Conservation (phyloP, 1,284 basidiomycete species). For the Puccinia triticina region DNA sequence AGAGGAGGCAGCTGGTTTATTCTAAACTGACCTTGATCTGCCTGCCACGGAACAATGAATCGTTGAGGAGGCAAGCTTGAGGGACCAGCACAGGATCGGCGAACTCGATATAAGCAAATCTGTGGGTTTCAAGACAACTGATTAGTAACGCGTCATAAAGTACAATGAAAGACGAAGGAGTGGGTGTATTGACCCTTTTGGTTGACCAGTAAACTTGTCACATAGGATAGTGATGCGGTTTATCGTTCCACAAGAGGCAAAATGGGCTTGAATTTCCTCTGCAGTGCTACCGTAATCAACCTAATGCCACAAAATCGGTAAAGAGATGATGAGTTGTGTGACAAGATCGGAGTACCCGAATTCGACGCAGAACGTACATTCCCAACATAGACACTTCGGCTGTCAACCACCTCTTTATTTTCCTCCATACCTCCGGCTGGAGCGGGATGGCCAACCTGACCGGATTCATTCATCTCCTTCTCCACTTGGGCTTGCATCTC, state of each 20-base stretch:
- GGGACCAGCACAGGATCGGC: constrained; percentile 90
- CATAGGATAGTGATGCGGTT: constrained; percentile 99
- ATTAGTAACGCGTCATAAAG: neutral
- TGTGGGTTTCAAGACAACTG: constrained; percentile 59
- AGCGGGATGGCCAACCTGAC: constrained; percentile 63
- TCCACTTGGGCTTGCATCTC: constrained; percentile 88
- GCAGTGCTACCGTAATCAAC: constrained; percentile 97
- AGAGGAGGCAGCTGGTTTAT: constrained; percentile 36
- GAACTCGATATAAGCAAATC: constrained; percentile 98
- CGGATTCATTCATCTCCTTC: constrained; percentile 60
- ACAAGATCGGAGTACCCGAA: neutral
- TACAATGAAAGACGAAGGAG: neutral
- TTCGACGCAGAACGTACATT: constrained; percentile 71
- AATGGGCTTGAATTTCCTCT: constrained; percentile 97
- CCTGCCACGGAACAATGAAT: constrained; percentile 88
- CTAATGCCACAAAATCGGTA: constrained; percentile 62
- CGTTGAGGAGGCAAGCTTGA: constrained; percentile 91
- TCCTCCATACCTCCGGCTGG: constrained; percentile 59
- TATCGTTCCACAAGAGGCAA: constrained; percentile 95
- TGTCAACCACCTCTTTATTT: constrained; percentile 71
- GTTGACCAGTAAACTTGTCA: constrained; percentile 99
- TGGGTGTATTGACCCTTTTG: constrained; percentile 81
- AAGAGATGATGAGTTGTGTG: neutral
- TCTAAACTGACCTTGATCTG: constrained; percentile 76
- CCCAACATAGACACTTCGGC: constrained; percentile 89